Evolutionary conservation across 345 rosid genomes (phyloP), one percentile per base, ranked within the genome.

Genomic region (Melaleuca quinquenervia): DNA sequence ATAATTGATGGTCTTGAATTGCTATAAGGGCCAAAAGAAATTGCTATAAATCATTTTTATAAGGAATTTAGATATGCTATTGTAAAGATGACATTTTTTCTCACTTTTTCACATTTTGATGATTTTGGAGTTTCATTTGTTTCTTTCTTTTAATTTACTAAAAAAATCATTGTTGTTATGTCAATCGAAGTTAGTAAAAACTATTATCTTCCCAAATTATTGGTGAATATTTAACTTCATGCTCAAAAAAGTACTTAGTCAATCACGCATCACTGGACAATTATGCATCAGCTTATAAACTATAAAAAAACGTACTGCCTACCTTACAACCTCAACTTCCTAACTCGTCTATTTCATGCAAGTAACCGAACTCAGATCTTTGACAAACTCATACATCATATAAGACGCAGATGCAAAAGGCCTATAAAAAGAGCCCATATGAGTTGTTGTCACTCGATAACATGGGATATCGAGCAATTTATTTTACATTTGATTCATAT

Each of bases 221-320:
- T 29, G 11, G 3, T 29, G 44, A 1, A 29, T n/a, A 14, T 32
- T 7, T 29, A 7, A 29, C 3, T 64, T 29, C 1, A 0, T 1
- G 1, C 3, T 10, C 3, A 0, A 62, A 62, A 62, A 15, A 27
- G 14, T 1, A 0, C 5, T 0, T 0, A 0, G 27, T 62, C 9
- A 26, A 1, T 1, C 0, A 0, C 3, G 3, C 12, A 7, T 24
- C 18, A 5, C 51, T 3, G 14, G 0, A 62, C 2, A 3, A 16
- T 16, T 32, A 32, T 41, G 9, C 4, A 3, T 64, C 32, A 16
- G 12, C 78, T 32, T 32, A 70, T 32, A 70, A 32, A 9, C 0
- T 1, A n/a, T 3, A 32, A 21, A 11, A 70, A 70, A 32, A 18
- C 13, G 5, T 1, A 18, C 2, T 32, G 32, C 22, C 44, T 22